Base-by-base conservation (phyloP, 139 green algal species). In the Edaphochlamys debaryana region DNA sequence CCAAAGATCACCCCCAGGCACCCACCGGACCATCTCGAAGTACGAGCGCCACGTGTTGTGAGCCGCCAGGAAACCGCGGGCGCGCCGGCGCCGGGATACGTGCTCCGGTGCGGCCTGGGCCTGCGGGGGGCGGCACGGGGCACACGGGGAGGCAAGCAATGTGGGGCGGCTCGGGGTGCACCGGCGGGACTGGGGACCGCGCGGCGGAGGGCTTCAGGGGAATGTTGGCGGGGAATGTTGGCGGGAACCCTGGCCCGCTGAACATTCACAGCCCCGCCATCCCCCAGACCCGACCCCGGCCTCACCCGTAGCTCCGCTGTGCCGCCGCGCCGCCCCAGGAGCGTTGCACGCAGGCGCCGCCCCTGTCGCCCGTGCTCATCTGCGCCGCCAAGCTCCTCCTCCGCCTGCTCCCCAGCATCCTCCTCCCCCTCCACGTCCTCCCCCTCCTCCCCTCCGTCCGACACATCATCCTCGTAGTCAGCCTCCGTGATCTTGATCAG, bases 11-110 rank as follows among this genome's bases (percentile, higher is more conserved):
- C n/a, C n/a, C n/a, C n/a, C n/a, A n/a, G 70, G n/a, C 20, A 45
- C 82, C 0, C 38, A 82, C 82, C 82, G 77, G 66, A 89, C 70
- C 87, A 90, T 90, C 11, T 81, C 79, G n/a, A 87, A 90, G 72
- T 88, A 90, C 19, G 82, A 42, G 8, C 87, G 71, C 87, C 87
- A 90, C 60, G 82, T 90, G 42, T 85, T 78, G 69, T 90, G 87
- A 8, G 76, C 66, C 19, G 81, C 87, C 78, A 69, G 86, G 69
- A 87, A 82, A 2, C 25, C 7, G 50, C 50, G 50, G 20, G 19
- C 25, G 7, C 56, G 56, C 23, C 56, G 56, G 56, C 22, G 56
- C 56, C 23, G 63, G n/a, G n/a, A n/a, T n/a, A n/a, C n/a, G n/a
- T n/a, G n/a, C n/a, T n/a, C n/a, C n/a, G n/a, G n/a, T n/a, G n/a